These are phyloP conservation scores for Beta corolliflora DNA, from an alignment of 179 eudicot species.

Conservation along the genomic window DNA sequence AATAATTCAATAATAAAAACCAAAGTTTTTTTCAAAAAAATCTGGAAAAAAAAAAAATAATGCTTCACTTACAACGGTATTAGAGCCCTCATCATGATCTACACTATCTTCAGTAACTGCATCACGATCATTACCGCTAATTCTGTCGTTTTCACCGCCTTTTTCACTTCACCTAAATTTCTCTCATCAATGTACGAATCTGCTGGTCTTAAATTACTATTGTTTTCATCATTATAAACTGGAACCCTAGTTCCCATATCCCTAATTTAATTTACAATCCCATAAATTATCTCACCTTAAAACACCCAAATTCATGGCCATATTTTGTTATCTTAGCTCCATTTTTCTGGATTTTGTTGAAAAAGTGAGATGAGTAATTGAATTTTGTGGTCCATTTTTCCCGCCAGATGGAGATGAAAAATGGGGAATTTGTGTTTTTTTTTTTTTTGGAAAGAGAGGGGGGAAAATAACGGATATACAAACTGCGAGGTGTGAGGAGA, in stretches of 20 bases:
- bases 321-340: neutral
- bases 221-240: conserved; percentile 19
- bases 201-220: conserved; percentile 42
- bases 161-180: conserved; percentile 51
- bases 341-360: neutral
- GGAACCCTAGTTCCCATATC: conserved; percentile 72
- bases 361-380: neutral
- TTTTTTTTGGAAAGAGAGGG: too few relatives aligned
- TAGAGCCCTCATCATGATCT: conserved; percentile 60
- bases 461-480: conserved; percentile 26
- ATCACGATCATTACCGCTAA: conserved; percentile 49
- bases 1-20: neutral
- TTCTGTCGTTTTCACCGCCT: conserved; percentile 43
- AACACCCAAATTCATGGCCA: neutral
- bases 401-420: neutral
- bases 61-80: conserved; percentile 50
- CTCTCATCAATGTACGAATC: conserved; percentile 54
- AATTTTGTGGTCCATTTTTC: neutral
- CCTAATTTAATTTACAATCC: neutral
- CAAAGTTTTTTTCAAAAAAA: neutral
- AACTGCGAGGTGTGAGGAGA: conserved; percentile 3
- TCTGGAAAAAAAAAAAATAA: neutral
- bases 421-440: too few relatives aligned
- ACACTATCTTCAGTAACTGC: conserved; percentile 46
- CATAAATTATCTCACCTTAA: neutral